Conservation (phyloP, 1,284 basidiomycete genomes). For the Sporisorium graminicola region DNA sequence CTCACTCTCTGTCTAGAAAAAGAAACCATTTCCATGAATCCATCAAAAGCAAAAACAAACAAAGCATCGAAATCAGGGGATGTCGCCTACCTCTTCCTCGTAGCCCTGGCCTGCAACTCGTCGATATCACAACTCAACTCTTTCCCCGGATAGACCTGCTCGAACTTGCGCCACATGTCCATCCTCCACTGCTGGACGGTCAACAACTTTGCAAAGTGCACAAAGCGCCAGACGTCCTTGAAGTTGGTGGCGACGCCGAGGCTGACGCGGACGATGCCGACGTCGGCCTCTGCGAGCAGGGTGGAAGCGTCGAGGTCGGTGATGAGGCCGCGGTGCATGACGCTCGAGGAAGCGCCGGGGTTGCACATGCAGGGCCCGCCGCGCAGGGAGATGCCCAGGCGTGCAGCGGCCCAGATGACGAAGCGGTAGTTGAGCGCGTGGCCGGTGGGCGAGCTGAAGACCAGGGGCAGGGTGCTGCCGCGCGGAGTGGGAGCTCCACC, state of each 20-base stretch:
- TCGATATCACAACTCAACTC: slow-evolving; percentile 17
- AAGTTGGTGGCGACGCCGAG: slow-evolving; percentile 26
- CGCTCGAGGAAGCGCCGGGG: slow-evolving; percentile 23
- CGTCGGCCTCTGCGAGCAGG: slow-evolving; percentile 23
- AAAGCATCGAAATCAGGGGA: background rate
- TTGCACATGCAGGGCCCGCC: slow-evolving; percentile 46
- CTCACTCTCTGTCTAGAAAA: too few relatives aligned
- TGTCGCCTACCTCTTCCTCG: slow-evolving; percentile 5
- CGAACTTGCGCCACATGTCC: slow-evolving; percentile 13
- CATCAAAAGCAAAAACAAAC: background rate
- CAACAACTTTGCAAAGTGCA: slow-evolving; percentile 11
- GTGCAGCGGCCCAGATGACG: slow-evolving; percentile 24
- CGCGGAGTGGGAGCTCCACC: slow-evolving; percentile 2
- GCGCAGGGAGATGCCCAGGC: slow-evolving; percentile 23
- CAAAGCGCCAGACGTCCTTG: slow-evolving; percentile 22
- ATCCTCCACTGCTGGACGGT: slow-evolving; percentile 1
- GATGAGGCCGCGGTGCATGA: slow-evolving; percentile 26
- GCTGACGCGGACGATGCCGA: slow-evolving; percentile 26
- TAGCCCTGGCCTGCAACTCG: slow-evolving; percentile 13
- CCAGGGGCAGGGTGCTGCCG: slow-evolving; percentile 19
- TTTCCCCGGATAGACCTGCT: background rate
- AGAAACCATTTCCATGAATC: background rate
- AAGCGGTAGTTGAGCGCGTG: slow-evolving; percentile 31
- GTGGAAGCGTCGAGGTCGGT: slow-evolving; percentile 20
- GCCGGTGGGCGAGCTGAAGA: slow-evolving; percentile 1